Conservation (phyloP, 1,284 basidiomycete species). For the Somion occarium region DNA sequence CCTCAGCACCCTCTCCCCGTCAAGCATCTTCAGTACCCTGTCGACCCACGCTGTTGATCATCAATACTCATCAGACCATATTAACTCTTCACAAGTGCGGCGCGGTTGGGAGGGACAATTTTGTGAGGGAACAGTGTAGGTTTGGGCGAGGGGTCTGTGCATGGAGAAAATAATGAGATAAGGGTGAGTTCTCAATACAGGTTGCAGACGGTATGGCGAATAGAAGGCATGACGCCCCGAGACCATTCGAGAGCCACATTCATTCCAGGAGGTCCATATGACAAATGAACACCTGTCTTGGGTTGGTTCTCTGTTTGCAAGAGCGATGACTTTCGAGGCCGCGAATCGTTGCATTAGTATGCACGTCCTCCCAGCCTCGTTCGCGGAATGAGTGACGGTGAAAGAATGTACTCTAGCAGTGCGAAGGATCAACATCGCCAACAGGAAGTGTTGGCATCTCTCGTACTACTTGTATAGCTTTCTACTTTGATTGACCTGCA, state of each 20-base stretch:
- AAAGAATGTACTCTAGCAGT: background rate
- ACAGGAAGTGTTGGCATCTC: too few species aligned
- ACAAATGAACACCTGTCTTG: constrained; percentile 31
- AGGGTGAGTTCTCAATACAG: constrained; percentile 3
- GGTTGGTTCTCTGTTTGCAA: constrained; percentile 30
- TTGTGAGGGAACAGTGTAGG: constrained; percentile 53
- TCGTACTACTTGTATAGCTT: too few species aligned
- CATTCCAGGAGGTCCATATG: constrained; percentile 59
- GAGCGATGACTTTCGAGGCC: constrained; percentile 4
- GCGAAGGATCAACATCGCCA: background rate
- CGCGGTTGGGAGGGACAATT: constrained; percentile 71
- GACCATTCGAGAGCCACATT: constrained; percentile 48
- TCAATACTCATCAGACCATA: too few species aligned
- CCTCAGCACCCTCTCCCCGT: too few species aligned
- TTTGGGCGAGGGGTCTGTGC: constrained; percentile 14
- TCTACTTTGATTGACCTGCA: too few species aligned
- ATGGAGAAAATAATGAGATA: background rate
- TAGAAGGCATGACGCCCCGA: constrained; percentile 23
- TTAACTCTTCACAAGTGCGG: constrained; percentile 75
- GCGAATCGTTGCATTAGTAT: background rate
- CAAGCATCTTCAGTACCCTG: too few species aligned
- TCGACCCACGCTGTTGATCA: too few species aligned
- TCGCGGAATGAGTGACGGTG: too few species aligned
- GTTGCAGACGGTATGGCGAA: constrained; percentile 10
- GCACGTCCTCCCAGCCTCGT: background rate